Conservation (phyloP, 495 filamentous ascomycete species). For the Darksidea phi region DNA sequence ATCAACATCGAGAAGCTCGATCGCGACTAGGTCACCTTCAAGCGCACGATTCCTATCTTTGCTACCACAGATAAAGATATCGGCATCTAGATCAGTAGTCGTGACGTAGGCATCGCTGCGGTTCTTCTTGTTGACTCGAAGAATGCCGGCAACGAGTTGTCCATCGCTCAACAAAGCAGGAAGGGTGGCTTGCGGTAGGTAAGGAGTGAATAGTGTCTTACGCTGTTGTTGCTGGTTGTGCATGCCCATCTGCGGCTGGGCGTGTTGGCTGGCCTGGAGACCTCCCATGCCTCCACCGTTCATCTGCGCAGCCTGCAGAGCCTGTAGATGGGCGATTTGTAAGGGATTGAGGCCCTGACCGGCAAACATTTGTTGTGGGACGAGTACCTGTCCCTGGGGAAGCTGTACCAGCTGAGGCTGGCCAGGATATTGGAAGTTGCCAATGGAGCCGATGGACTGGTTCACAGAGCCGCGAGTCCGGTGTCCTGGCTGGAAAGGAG, state of each 20-base stretch:
- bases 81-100: conserved; percentile 89
- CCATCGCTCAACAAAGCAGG: conserved; percentile 89
- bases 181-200: conserved; percentile 90
- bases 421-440: conserved; percentile 84
- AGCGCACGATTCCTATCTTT: conserved; percentile 96
- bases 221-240: conserved; percentile 82
- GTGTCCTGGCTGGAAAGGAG: conserved; percentile 86
- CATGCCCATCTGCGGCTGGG: conserved; percentile 58
- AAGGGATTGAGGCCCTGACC: conserved; percentile 85
- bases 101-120: conserved; percentile 97
- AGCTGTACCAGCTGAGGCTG: conserved; percentile 89
- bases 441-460: conserved; percentile 81
- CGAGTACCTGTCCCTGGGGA: conserved; percentile 73
- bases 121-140: conserved; percentile 99
- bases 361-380: conserved; percentile 72
- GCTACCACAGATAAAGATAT: conserved; percentile 99
- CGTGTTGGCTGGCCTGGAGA: conserved; percentile 74
- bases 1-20: conserved; percentile 96
- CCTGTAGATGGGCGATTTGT: conserved; percentile 87
- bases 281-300: conserved; percentile 50
- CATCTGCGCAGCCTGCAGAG: conserved; percentile 82
- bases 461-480: conserved; percentile 80
- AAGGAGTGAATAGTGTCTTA: conserved; percentile 97
- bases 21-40: conserved; percentile 91
- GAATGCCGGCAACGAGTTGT: conserved; percentile 91